Conservation (phyloP, 1,284 basidiomycete genomes). For the Tausonia pullulans region DNA sequence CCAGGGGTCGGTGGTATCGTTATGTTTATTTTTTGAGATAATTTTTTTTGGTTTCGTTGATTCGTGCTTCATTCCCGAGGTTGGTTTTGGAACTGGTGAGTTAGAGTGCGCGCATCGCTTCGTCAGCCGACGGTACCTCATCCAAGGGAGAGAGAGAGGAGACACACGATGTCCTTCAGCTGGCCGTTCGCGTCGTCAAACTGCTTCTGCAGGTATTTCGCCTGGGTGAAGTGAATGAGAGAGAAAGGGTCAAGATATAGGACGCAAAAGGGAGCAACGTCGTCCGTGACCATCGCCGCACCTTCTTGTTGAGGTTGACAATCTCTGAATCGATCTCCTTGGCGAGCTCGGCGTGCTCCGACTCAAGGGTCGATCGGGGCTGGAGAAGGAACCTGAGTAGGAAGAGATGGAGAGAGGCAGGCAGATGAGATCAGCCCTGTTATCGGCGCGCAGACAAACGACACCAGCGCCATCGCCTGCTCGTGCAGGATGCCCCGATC, state of each 20-base stretch:
- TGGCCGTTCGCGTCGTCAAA: slow-evolving; percentile 78
- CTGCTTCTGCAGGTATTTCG: slow-evolving; percentile 82
- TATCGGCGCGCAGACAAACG: background rate
- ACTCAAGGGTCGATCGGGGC: slow-evolving; percentile 66
- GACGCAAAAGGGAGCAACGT: too few relatives aligned
- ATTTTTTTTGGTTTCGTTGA: too few relatives aligned
- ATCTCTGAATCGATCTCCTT: slow-evolving; percentile 73
- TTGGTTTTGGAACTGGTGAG: too few relatives aligned
- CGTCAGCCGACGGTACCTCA: background rate
- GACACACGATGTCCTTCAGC: slow-evolving; percentile 69
- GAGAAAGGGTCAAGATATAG: background rate
- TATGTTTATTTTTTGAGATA: too few relatives aligned
- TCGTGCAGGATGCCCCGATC: background rate
- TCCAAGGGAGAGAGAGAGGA: background rate
- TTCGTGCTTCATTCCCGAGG: too few relatives aligned
- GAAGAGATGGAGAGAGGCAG: background rate
- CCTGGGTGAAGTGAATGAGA: slow-evolving; percentile 37
- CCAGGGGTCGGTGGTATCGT: too few relatives aligned
- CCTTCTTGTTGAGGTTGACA: slow-evolving; percentile 65
- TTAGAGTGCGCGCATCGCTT: too few relatives aligned
- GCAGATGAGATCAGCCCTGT: too few relatives aligned
- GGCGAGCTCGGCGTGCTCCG: slow-evolving; percentile 58
- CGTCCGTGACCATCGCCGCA: slow-evolving; percentile 23
- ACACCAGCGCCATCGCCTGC: background rate
- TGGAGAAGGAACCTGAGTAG: slow-evolving; percentile 69